Evolutionary conservation across 805 yeast species (phyloP), one percentile per base, ranked within the genome.

Genomic region (Saccharomyces cerevisiae): DNA sequence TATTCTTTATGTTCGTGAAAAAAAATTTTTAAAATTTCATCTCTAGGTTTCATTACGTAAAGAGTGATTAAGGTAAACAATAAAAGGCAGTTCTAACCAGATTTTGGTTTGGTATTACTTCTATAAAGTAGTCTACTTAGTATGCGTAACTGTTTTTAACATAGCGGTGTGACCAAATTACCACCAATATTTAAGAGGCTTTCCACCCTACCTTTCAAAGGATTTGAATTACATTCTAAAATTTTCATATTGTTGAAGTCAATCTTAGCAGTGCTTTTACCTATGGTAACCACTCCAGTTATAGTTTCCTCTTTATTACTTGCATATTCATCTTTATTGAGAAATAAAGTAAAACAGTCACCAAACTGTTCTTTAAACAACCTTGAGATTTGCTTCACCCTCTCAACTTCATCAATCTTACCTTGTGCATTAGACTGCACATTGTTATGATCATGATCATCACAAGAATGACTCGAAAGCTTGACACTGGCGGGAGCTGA

Each of bases 401-500:
- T 74, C 61, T 73, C 68, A 4, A 58, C 51, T 8, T 62, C 57
- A 41, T 59, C 59, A 5, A 58, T 54, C 10, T 57, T 57, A 24
- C 52, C 58, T 41, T 54, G 49, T n/a, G 56, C 57, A 21, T 56
- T 61, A 22, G 46, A 21, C 27, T 53, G 55, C 4, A 56, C 51
- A 46, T 48, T 46, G 21, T 49, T 57, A 57, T 72, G 72, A 9
- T 56, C 54, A 55, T 72, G 76, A 4, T 60, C 66, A 1, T 64
- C 57, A 59, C 86, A 83, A 1, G 76, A 59, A 52, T 78, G 78
- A 5, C 96, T 83, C 13, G 96, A 83, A 59, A 89, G 70, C 67
- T 92, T 94, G 29, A 94, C 96, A 6, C 97, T 89, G 1, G 97
- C 96, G 10, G 97, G 97, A 0, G 96, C 84, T 0, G 96, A 85